Conservation (phyloP, 2,329 filamentous ascomycete genomes). For the Trichoderma sp. region DNA sequence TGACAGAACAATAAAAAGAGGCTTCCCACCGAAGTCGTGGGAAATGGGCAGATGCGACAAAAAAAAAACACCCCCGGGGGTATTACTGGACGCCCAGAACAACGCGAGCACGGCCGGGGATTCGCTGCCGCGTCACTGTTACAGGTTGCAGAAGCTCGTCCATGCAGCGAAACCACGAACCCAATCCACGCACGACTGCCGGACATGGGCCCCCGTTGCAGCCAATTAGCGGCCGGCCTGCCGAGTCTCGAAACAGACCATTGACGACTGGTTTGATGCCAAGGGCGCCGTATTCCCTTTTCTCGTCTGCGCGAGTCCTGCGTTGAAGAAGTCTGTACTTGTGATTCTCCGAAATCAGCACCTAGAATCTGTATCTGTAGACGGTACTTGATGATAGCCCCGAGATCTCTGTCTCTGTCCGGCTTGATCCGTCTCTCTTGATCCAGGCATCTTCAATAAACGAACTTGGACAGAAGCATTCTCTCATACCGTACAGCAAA, state of each 20-base stretch:
- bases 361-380: background rate
- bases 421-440: background rate
- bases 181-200: background rate
- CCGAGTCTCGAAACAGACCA: slow-evolving; percentile 17
- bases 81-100: background rate
- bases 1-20: slow-evolving; percentile 22
- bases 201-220: background rate
- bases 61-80: background rate
- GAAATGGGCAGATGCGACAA: background rate
- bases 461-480: background rate
- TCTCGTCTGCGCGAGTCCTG: background rate
- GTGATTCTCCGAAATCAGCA: background rate
- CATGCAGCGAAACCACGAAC: background rate
- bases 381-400: background rate
- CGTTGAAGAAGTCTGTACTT: no score
- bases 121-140: slow-evolving; percentile 15
- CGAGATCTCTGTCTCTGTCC: background rate
- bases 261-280: slow-evolving; percentile 3
- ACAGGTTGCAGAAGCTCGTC: background rate
- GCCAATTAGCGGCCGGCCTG: slow-evolving; percentile 9
- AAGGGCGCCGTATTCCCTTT: slow-evolving; percentile 1
- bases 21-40: background rate
- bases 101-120: slow-evolving; percentile 1
- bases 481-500: background rate
- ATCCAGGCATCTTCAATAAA: background rate